A percentile compares a stretch with the other conserved stretches of the same genome.
These are phyloP conservation scores for Hypoxylon sp. DNA, from an alignment of 2,329 filamentous ascomycete genomes.

Conservation along the genomic window DNA sequence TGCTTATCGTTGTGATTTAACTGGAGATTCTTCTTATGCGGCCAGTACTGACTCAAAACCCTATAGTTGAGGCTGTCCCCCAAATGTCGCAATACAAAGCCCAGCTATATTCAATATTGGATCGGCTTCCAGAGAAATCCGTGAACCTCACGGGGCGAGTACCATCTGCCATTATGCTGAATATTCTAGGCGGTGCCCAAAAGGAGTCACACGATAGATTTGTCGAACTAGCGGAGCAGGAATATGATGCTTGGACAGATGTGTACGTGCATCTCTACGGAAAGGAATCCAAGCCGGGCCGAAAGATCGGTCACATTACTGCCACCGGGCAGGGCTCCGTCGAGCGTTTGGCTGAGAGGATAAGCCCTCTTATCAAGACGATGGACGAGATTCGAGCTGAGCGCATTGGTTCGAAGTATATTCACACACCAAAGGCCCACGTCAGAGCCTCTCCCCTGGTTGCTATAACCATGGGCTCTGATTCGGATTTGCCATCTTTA, in stretches of 20 bases:
- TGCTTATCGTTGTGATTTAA: not conserved
- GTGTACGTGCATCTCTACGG: slow-evolving; percentile 87
- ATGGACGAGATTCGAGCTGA: slow-evolving; percentile 70
- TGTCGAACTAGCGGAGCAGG: slow-evolving; percentile 59
- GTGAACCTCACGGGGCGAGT: slow-evolving; percentile 68
- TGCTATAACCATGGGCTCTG: slow-evolving; percentile 85
- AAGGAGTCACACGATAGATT: slow-evolving; percentile 70
- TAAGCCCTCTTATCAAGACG: slow-evolving; percentile 75
- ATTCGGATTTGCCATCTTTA: slow-evolving; percentile 79
- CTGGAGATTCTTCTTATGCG: not conserved
- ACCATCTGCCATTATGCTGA: slow-evolving; percentile 79
- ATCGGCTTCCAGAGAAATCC: slow-evolving; percentile 66
- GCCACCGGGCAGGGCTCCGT: slow-evolving; percentile 76
- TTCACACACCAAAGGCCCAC: slow-evolving; percentile 49
- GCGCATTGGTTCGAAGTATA: slow-evolving; percentile 54
- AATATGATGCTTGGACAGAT: slow-evolving; percentile 60
- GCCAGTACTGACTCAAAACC: slow-evolving; percentile 11
- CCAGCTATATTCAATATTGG: slow-evolving; percentile 87
- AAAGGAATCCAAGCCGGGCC: slow-evolving; percentile 85
- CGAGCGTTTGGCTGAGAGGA: slow-evolving; percentile 68
- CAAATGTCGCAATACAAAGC: slow-evolving; percentile 92
- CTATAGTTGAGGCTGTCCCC: slow-evolving; percentile 80
- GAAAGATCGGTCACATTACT: slow-evolving; percentile 97
- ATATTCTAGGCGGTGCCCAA: slow-evolving; percentile 78
- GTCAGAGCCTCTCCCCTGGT: slow-evolving; percentile 67